Conservation (phyloP, 345 rosid species). For the Populus euphratica region DNA sequence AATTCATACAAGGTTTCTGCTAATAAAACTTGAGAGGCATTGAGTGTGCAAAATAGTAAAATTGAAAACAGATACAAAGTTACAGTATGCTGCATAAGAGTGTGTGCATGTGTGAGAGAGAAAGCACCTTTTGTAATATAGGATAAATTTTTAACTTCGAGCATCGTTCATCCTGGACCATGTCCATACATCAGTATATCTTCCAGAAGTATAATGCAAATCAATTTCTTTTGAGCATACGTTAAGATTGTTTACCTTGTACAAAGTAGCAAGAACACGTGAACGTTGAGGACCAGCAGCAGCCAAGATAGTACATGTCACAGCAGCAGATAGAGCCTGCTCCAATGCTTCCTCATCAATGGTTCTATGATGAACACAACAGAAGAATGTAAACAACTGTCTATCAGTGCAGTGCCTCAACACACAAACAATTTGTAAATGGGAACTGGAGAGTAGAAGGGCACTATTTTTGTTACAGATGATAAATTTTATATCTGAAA, state of each 20-base stretch:
- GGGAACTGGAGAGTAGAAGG: not conserved
- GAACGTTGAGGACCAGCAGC: slow-evolving; percentile 98
- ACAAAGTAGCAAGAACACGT: slow-evolving; percentile 83
- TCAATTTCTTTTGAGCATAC: not conserved
- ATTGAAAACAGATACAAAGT: not conserved
- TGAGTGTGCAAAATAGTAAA: not conserved
- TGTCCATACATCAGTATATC: slow-evolving; percentile 18
- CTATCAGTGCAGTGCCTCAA: not conserved
- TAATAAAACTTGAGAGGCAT: not conserved
- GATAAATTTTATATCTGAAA: too few relatives aligned
- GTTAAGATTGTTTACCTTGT: slow-evolving; percentile 52
- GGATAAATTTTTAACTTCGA: slow-evolving; percentile 92
- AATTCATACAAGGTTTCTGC: slow-evolving; percentile 9
- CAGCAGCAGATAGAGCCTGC: slow-evolving; percentile 92
- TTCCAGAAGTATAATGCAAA: not conserved
- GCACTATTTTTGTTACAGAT: not conserved
- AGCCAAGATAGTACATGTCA: slow-evolving; percentile 92
- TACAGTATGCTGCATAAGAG: not conserved
- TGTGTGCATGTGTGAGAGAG: not conserved
- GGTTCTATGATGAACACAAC: slow-evolving; percentile 43
- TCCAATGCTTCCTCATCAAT: slow-evolving; percentile 92
- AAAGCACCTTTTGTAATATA: slow-evolving; percentile 78
- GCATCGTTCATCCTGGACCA: slow-evolving; percentile 90
- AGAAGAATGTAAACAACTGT: not conserved
- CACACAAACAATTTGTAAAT: not conserved